Percentiles rank a stretch among this genome's conserved stretches.
Evolutionary conservation across 345 rosid species (phyloP).

Genomic region (Sisymbrium altissimum): DNA sequence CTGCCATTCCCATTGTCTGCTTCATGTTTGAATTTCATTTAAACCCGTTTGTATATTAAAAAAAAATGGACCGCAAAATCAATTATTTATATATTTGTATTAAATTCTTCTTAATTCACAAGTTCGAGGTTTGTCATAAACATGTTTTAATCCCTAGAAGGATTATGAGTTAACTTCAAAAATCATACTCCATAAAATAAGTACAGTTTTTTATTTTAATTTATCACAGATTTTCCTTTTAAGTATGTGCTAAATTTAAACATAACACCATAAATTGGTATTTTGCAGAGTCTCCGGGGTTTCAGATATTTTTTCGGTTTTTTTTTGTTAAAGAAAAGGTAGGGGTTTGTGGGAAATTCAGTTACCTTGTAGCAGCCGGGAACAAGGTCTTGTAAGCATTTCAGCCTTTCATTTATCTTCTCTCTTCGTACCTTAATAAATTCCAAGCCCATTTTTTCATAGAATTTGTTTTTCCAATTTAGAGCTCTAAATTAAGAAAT

Average conservation of each 20-base stretch:
- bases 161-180: not conserved
- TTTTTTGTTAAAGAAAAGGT: not conserved
- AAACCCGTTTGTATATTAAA: not conserved
- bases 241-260: not conserved
- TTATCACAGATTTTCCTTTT: not conserved
- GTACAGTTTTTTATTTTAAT: not conserved
- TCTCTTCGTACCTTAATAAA: constrained; percentile 57
- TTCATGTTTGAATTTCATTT: constrained; percentile 1
- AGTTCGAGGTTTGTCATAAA: not conserved
- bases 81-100: not conserved
- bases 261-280: not conserved
- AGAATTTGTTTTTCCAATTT: not conserved
- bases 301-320: not conserved
- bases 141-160: not conserved
- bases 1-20: constrained; percentile 81
- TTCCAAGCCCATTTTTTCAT: not conserved
- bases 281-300: not conserved
- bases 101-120: not conserved
- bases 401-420: constrained; percentile 61
- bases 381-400: constrained; percentile 60
- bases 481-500: too few species aligned
- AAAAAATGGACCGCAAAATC: not conserved
- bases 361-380: constrained; percentile 71
- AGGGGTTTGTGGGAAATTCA: not conserved
- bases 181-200: not conserved